Evolutionary conservation across 2,329 filamentous ascomycete species (phyloP).

Genomic region (Calonectria hawksworthii): DNA sequence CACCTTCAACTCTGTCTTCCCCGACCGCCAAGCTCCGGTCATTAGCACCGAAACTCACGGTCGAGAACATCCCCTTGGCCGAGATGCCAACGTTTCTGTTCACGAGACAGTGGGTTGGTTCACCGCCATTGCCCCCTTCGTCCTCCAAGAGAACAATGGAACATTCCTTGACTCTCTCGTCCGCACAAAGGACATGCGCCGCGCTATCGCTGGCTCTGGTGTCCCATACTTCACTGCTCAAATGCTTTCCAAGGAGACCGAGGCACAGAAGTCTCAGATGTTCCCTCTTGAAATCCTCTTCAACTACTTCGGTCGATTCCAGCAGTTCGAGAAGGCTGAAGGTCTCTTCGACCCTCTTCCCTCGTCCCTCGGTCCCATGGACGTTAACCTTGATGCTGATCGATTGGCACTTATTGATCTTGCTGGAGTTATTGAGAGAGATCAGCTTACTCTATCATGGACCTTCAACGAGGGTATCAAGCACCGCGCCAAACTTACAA

Average conservation of each 20-base stretch:
- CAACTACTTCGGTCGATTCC: constrained; percentile 47
- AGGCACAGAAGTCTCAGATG: background rate
- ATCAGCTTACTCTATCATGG: background rate
- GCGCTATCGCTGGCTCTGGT: background rate
- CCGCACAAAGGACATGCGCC: background rate
- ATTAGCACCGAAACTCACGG: constrained; percentile 55
- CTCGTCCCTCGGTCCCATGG: background rate
- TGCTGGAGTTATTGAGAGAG: constrained; percentile 15
- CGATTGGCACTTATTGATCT: constrained; percentile 25
- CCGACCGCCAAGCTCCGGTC: constrained; percentile 43
- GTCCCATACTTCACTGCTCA: background rate
- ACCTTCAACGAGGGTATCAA: constrained; percentile 1
- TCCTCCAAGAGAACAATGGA: background rate
- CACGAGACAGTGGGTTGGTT: constrained; percentile 1
- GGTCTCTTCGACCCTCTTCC: constrained; percentile 40
- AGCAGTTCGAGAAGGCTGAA: constrained; percentile 46
- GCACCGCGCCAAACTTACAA: background rate
- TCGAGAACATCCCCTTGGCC: constrained; percentile 40
- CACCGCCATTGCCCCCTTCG: background rate
- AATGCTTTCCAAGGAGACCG: background rate
- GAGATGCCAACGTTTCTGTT: background rate
- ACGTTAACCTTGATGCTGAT: constrained; percentile 32
- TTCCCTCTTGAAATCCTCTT: constrained; percentile 44
- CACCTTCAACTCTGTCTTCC: constrained; percentile 38
- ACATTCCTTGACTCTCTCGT: background rate